Base-by-base conservation (phyloP, 148 eudicot genomes). In the Diospyros kaki region DNA sequence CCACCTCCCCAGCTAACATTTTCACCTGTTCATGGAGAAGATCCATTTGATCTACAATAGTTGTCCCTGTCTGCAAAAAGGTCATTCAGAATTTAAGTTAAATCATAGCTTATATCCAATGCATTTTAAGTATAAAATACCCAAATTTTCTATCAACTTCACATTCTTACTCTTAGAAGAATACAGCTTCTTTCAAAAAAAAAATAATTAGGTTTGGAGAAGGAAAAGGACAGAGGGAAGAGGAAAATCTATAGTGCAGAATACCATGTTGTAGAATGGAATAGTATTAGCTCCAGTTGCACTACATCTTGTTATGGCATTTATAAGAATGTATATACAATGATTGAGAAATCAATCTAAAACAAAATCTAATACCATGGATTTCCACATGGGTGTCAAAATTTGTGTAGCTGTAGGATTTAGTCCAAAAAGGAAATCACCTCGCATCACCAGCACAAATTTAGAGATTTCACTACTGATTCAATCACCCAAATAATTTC, bases 1-100 rank as follows among this genome's bases (percentile, higher is more conserved):
- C 86, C 38, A 83, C 83, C 77, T 83, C 86, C 46, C 86, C 86
- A 74, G 83, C 83, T 71, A 83, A 68, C 86, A 83, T 83, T 70
- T 83, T 80, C 68, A 83, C 80, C 73, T 83, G 86, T 69, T 83
- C 86, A 28, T 72, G 83, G 64, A 80, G 77, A 74, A 83, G 83
- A 68, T 83, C 86, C 81, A 83, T 83, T 75, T 83, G 86, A 75
- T 83, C 86, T 44, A 66, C 75, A 66, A 83, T 83, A 59, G 86
- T 83, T 54, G 79, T 83, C 75, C 86, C 86, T 55, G 79, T 77
- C 86, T 83, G 82, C 73, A 41, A 72, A 61, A 3, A 74, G 40
- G n/a, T 56, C 65, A 58, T 52, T 77, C 63, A 74, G 62, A 38
- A 65, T 74, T 70, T 14, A 64, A 73, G 62, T 64, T 12, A 62